These are phyloP conservation scores for Taiozyma sp. DNA, from an alignment of 1,139 yeast species.

Conservation along the genomic window DNA sequence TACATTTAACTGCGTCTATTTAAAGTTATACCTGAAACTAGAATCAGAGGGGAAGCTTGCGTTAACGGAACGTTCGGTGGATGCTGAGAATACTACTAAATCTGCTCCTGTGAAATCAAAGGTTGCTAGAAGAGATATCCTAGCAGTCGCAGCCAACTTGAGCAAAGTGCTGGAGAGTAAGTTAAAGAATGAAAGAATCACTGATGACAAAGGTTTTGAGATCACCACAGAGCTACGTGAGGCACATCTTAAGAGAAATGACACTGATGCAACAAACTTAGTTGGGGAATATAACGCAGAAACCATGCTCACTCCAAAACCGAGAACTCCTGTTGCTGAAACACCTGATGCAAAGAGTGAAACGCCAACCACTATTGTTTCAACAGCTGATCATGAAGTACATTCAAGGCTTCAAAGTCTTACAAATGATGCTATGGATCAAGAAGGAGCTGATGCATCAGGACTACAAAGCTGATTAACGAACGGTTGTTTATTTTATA, in stretches of 20 bases:
- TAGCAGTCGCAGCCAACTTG: slow-evolving; percentile 26
- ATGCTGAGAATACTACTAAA: not conserved
- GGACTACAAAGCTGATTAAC: not conserved
- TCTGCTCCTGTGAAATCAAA: slow-evolving; percentile 16
- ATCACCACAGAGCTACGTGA: slow-evolving; percentile 8
- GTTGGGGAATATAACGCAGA: not conserved
- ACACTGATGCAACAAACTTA: not conserved
- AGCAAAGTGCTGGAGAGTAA: slow-evolving; percentile 15
- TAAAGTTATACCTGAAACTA: slow-evolving; percentile 38
- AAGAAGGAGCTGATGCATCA: not conserved
- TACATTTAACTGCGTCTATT: slow-evolving; percentile 57
- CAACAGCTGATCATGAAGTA: not conserved
- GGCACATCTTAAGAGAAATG: not conserved
- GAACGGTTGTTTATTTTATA: not conserved
- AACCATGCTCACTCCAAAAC: not conserved
- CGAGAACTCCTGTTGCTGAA: not conserved
- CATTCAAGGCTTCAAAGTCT: not conserved
- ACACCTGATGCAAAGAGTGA: not conserved
- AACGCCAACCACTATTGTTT: not conserved
- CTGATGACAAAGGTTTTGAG: slow-evolving; percentile 10
- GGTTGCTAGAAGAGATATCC: slow-evolving; percentile 33
- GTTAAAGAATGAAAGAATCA: slow-evolving; percentile 9
- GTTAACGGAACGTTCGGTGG: not conserved
- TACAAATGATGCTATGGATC: not conserved
- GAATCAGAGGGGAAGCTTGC: not conserved